Evolutionary conservation across 169 alveolate species (phyloP), one percentile per base, ranked within the genome.

Genomic region (Plasmodium inui): DNA sequence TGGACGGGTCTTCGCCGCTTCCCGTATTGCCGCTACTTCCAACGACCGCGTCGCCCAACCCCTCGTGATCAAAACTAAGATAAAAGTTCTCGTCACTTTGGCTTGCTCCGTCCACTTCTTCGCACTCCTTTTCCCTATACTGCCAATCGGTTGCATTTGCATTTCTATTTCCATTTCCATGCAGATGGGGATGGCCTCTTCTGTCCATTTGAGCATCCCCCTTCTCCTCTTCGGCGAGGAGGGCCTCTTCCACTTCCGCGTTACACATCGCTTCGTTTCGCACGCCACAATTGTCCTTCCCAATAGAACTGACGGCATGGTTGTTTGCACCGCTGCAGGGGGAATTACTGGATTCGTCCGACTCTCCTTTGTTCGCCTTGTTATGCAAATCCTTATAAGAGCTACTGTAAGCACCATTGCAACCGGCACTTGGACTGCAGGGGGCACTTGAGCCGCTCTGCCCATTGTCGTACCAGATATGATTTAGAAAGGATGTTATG

Each of bases 401-500:
- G 30, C 28, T 61, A 61, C 34, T 26, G 37, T 61, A 61, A 19
- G 34, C 19, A 61, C 3, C 74, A 61, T 17, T 19, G 74, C 14
- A 26, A 61, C 3, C 74, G 17, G 32, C 53, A 8, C 39, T 7
- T 14, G 26, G 41, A 17, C 57, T 46, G 71, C 57, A 34, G 32
- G 57, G 26, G 30, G 4, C 67, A 81, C 61, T 46, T 17, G 88
- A 26, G 30, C 37, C 55, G 28, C 39, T 19, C 26, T 81, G 39
- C 14, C 26, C 76, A 67, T 44, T 76, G 19, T 86, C 81, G 30
- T 86, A 86, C 93, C 93, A 86, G 41, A 86, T 86, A 9, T 86
- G 3, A 55, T 86, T 86, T 86, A 86, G 80, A 76, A 86, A 76
- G 81, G 93, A 73, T 22, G 86, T 74, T 86, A 86, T 55, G 28